Percentiles rank a stretch among this genome's conserved stretches.
phyloP scores from a whole-genome alignment of 2,329 filamentous ascomycete genomes.

The Mycosphaerella sp. region DNA sequence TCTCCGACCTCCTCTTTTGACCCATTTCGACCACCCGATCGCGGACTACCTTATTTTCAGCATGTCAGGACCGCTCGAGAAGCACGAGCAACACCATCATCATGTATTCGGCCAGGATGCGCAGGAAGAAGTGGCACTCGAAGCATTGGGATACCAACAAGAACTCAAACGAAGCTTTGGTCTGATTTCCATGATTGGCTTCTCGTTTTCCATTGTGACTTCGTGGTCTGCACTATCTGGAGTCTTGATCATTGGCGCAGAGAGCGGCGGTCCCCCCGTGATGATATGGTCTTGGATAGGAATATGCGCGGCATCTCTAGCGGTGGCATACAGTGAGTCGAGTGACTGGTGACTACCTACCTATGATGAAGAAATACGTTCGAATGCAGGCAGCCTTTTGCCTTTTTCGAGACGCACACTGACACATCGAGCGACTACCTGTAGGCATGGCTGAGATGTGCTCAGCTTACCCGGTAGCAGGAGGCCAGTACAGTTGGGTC shows the following conservation, averaged over 20 bases:
- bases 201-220: constrained; percentile 54
- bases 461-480: constrained; percentile 50
- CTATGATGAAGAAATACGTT: too few relatives aligned
- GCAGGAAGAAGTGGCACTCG: constrained; percentile 36
- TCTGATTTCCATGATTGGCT: constrained; percentile 53
- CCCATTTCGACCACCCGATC: too few relatives aligned
- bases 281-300: constrained; percentile 55
- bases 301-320: constrained; percentile 46
- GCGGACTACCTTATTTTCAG: too few relatives aligned
- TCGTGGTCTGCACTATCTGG: constrained; percentile 53
- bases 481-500: constrained; percentile 54
- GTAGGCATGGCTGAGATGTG: constrained; percentile 50
- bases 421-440: too few relatives aligned
- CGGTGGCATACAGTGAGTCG: constrained; percentile 47
- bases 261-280: constrained; percentile 51
- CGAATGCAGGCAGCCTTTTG: too few relatives aligned
- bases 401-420: too few relatives aligned
- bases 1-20: too few relatives aligned
- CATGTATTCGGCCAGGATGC: not conserved
- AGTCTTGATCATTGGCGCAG: constrained; percentile 51
- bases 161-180: constrained; percentile 53
- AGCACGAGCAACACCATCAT: not conserved
- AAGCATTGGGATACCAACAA: constrained; percentile 40
- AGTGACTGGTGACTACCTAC: too few relatives aligned
- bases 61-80: too few relatives aligned